phyloP scores from a whole-genome alignment of 805 yeast genomes.

The Schizosaccharomyces lindneri region DNA sequence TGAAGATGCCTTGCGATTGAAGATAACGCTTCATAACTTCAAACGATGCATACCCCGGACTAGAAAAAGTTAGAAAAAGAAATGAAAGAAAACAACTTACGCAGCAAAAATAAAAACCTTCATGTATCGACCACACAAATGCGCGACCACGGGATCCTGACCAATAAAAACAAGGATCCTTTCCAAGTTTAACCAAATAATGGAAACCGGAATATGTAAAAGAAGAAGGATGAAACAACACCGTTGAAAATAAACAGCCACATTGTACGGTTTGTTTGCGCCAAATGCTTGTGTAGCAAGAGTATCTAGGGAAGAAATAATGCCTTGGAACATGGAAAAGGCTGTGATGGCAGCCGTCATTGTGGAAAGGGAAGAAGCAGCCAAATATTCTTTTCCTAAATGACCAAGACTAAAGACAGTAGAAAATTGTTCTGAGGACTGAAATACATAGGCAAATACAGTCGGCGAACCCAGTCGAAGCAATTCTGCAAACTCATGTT shows the following conservation, averaged over 20 bases:
- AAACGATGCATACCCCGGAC: constrained; percentile 51
- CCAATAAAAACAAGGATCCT: constrained; percentile 20
- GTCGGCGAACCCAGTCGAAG: constrained; percentile 18
- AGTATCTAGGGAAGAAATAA: constrained; percentile 61
- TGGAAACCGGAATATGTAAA: constrained; percentile 21
- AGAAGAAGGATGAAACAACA: constrained; percentile 37
- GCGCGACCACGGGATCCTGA: constrained; percentile 27
- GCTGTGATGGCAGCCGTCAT: constrained; percentile 63
- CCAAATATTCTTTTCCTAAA: constrained; percentile 52
- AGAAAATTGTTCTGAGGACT: constrained; percentile 48
- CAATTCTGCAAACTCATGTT: neutral
- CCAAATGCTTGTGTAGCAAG: constrained; percentile 73
- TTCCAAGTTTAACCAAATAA: constrained; percentile 39
- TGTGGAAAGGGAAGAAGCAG: constrained; percentile 61
- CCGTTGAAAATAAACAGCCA: constrained; percentile 51
- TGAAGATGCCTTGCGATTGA: constrained; percentile 70
- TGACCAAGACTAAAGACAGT: constrained; percentile 69
- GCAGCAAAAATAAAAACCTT: constrained; percentile 39
- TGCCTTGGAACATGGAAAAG: constrained; percentile 57
- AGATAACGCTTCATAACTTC: constrained; percentile 61
- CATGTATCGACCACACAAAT: constrained; percentile 32
- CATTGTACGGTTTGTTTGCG: constrained; percentile 40
- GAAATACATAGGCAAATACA: constrained; percentile 43
- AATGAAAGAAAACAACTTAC: neutral
- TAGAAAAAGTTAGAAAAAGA: neutral